Percentiles rank a stretch among this genome's conserved stretches.
Evolutionary conservation across 2,329 filamentous ascomycete genomes (phyloP).

Genomic region (Ascochyta lentis): DNA sequence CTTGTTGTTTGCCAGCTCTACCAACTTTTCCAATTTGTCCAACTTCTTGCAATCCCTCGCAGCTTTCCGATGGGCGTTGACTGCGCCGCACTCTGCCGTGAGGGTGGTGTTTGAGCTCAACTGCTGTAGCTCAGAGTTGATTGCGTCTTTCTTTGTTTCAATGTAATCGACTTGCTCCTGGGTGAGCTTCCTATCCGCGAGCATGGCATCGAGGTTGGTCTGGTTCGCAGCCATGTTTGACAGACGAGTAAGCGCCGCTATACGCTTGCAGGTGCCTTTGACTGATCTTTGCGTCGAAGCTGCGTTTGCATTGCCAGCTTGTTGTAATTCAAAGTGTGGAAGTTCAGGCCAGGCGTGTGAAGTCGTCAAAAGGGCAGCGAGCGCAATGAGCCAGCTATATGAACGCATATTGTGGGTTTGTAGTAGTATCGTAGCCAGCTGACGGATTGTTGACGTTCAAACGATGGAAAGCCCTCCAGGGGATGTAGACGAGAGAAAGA

Average conservation of each 20-base stretch:
- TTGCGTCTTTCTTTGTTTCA: constrained; percentile 28
- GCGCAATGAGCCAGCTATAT: constrained; percentile 1
- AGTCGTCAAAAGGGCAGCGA: not conserved
- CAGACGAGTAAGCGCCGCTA: constrained; percentile 30
- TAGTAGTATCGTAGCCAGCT: too few species aligned
- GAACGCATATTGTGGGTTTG: not conserved
- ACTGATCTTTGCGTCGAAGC: not conserved
- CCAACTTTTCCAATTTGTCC: constrained; percentile 27
- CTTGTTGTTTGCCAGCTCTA: constrained; percentile 30
- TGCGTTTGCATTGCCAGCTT: not conserved
- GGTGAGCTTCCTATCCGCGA: constrained; percentile 32
- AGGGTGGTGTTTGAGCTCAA: constrained; percentile 37
- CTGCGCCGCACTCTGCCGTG: constrained; percentile 26
- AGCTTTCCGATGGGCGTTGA: constrained; percentile 31
- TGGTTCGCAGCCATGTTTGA: constrained; percentile 35
- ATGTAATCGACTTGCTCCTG: constrained; percentile 28
- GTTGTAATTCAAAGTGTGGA: constrained; percentile 12
- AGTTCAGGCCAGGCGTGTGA: constrained; percentile 4
- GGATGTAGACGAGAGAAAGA: not conserved
- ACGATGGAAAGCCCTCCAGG: not conserved
- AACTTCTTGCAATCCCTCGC: constrained; percentile 30
- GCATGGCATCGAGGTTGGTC: constrained; percentile 29
- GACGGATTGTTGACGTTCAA: not conserved
- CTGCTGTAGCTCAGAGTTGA: constrained; percentile 27
- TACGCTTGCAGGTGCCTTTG: constrained; percentile 26